A percentile compares a stretch with the other conserved stretches of the same genome.
phyloP scores from a whole-genome alignment of 1,139 yeast species.

The Arxiozyma heterogenica region DNA sequence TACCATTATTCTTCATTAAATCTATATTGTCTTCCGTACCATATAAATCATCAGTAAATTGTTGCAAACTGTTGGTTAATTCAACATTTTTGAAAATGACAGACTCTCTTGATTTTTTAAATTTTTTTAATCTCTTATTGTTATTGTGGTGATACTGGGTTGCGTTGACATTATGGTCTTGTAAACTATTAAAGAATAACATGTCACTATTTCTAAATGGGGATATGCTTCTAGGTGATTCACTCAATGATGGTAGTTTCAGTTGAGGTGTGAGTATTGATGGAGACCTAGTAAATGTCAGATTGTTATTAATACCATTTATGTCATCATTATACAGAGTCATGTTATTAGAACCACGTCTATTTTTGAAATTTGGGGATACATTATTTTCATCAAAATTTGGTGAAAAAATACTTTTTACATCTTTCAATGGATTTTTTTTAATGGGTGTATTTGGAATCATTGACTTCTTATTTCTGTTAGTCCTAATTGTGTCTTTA shows the following conservation, averaged over 20 bases:
- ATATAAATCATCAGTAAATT: conserved; percentile 30
- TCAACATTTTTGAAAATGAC: conserved; percentile 26
- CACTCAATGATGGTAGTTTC: neutral
- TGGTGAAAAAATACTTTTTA: conserved; percentile 7
- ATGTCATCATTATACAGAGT: neutral
- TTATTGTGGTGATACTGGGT: neutral
- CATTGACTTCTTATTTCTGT: conserved; percentile 14
- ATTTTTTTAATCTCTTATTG: conserved; percentile 16
- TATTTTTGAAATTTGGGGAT: conserved; percentile 1
- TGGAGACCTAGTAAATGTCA: conserved; percentile 1
- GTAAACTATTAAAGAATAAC: neutral
- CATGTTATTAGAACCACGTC: neutral
- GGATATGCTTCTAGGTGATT: neutral
- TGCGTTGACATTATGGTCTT: conserved; percentile 2
- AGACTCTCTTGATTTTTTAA: conserved; percentile 27
- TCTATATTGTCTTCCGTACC: conserved; percentile 22
- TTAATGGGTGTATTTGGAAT: conserved; percentile 32
- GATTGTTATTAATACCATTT: conserved; percentile 1
- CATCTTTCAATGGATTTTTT: conserved; percentile 25
- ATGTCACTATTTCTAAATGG: neutral
- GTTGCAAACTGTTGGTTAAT: conserved; percentile 28
- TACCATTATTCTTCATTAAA: neutral
- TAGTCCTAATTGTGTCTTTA: conserved; percentile 11
- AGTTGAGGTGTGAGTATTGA: neutral
- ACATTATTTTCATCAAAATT: neutral